phyloP scores from a whole-genome alignment of 2,329 filamentous ascomycete genomes.

The Mycosphaerella arachidis region DNA sequence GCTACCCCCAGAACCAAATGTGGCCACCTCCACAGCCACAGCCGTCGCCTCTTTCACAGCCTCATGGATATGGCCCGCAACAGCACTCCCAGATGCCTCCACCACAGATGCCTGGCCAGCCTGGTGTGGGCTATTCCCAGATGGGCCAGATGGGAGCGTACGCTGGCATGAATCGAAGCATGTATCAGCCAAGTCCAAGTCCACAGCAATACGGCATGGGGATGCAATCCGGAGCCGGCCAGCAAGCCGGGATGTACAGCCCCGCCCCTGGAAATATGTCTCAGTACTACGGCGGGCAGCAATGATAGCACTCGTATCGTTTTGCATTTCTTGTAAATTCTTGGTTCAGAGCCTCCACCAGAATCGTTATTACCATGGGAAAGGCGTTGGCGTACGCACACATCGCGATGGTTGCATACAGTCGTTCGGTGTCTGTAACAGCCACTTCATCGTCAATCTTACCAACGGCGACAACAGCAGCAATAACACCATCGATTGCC shows the following conservation, averaged over 20 bases:
- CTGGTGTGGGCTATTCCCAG: slow-evolving; percentile 42
- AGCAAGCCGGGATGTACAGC: slow-evolving; percentile 50
- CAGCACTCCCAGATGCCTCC: slow-evolving; percentile 49
- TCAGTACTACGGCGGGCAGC: slow-evolving; percentile 29
- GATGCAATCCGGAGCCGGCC: slow-evolving; percentile 35
- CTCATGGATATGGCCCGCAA: slow-evolving; percentile 43
- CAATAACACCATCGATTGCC: not conserved
- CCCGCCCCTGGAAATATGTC: slow-evolving; percentile 38
- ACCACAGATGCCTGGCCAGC: slow-evolving; percentile 45
- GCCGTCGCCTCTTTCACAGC: slow-evolving; percentile 44
- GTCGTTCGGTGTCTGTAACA: not conserved
- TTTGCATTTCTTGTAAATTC: slow-evolving; percentile 17
- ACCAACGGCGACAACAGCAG: not conserved
- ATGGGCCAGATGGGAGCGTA: slow-evolving; percentile 46
- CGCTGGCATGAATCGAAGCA: slow-evolving; percentile 44
- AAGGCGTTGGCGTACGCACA: not conserved
- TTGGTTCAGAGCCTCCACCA: slow-evolving; percentile 15
- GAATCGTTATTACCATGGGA: not conserved
- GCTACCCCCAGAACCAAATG: slow-evolving; percentile 45
- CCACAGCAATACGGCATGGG: slow-evolving; percentile 38
- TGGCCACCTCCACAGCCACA: slow-evolving; percentile 47
- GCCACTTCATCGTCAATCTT: not conserved
- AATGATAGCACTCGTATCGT: slow-evolving; percentile 13
- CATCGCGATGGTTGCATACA: not conserved
- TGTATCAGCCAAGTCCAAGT: slow-evolving; percentile 47